Percentiles rank a stretch among this genome's conserved stretches.
Evolutionary conservation across 441 rosid genomes (phyloP).

Genomic region (Pelargonium australe): DNA sequence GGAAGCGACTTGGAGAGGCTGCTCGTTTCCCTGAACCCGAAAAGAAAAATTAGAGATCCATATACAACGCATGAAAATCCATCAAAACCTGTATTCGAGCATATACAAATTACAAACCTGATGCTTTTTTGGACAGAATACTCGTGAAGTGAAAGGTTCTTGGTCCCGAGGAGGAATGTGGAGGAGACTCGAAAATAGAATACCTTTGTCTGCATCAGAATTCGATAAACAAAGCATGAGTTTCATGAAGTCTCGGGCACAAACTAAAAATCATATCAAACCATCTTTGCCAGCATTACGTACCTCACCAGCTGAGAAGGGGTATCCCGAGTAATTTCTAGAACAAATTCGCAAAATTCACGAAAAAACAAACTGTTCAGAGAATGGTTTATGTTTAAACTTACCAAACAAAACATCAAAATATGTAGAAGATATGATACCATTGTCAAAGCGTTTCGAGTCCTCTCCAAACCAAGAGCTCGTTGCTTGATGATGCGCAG

Average conservation of each 20-base stretch:
- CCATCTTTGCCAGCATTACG: constrained; percentile 26
- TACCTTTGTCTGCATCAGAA: constrained; percentile 31
- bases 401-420: background rate
- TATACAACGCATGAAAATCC: background rate
- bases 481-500: constrained; percentile 16
- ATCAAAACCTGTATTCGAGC: background rate
- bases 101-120: constrained; percentile 26
- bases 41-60: background rate
- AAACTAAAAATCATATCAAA: background rate
- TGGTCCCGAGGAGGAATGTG: constrained; percentile 23
- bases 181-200: constrained; percentile 26
- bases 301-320: constrained; percentile 35
- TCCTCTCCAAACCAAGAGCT: constrained; percentile 32
- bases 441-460: constrained; percentile 34
- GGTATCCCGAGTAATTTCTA: constrained; percentile 33
- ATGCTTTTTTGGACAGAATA: constrained; percentile 27
- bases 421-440: constrained; percentile 22
- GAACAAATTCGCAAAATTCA: constrained; percentile 32
- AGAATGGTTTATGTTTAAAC: background rate
- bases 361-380: constrained; percentile 14
- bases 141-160: constrained; percentile 34
- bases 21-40: constrained; percentile 37
- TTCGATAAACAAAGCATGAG: background rate
- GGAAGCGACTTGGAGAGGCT: constrained; percentile 46
- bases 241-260: constrained; percentile 4